Percentiles rank a stretch among this genome's conserved stretches.
phyloP scores from a whole-genome alignment of 331 rosid species.

The Acacia pycnantha region DNA sequence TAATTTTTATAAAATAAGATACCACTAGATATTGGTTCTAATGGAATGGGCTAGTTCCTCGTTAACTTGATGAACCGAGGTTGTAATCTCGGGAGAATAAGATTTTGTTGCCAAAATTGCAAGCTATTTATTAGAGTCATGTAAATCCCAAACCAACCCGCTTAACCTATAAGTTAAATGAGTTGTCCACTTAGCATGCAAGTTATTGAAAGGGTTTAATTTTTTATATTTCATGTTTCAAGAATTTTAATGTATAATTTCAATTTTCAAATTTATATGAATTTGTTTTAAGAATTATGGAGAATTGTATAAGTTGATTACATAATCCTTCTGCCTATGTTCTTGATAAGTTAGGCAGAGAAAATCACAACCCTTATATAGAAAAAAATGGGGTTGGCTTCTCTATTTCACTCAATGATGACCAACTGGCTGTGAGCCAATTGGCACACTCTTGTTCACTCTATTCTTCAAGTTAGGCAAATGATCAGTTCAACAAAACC shows the following conservation, averaged over 20 bases:
- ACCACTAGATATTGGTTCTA: too few relatives aligned
- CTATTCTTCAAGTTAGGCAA: neutral
- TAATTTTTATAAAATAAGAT: too few relatives aligned
- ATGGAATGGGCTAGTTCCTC: too few relatives aligned
- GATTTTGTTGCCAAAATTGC: neutral
- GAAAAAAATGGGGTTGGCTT: neutral
- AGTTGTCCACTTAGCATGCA: too few relatives aligned
- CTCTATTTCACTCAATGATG: neutral
- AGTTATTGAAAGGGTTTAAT: too few relatives aligned
- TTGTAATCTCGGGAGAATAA: too few relatives aligned
- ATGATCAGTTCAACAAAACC: neutral
- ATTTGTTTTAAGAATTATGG: neutral
- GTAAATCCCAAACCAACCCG: neutral
- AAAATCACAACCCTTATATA: neutral
- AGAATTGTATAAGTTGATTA: neutral
- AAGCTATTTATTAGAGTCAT: too few relatives aligned
- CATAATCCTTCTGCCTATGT: neutral
- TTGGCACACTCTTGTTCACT: neutral
- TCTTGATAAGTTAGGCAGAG: neutral
- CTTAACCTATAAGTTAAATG: neutral
- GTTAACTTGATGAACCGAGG: too few relatives aligned
- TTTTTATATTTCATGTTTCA: too few relatives aligned
- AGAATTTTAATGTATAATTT: neutral
- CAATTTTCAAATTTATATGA: neutral
- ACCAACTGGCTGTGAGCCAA: neutral